Conservation (phyloP, 1,284 basidiomycete species). For the Trichosporon asahii region DNA sequence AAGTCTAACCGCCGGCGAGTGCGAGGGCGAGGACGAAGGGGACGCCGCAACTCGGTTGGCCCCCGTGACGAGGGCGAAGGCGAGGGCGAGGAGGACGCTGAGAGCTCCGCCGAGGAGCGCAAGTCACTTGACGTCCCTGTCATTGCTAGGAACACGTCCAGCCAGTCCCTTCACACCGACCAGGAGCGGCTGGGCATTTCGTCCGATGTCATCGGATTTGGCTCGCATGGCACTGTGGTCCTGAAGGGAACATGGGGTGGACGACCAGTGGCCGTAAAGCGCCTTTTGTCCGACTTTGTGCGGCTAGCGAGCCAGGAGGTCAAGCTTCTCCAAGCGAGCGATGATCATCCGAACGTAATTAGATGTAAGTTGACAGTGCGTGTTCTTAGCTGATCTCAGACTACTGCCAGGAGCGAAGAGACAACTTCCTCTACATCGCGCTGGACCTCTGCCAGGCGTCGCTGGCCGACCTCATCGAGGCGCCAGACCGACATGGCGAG, state of each 20-base stretch:
- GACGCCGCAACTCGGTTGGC: slow-evolving; percentile 31
- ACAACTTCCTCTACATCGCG: slow-evolving; percentile 94
- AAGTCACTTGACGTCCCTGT: slow-evolving; percentile 30
- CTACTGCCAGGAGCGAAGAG: slow-evolving; percentile 91
- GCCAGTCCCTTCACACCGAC: slow-evolving; percentile 35
- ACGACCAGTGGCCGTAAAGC: slow-evolving; percentile 93
- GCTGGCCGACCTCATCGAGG: slow-evolving; percentile 87
- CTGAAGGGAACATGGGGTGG: slow-evolving; percentile 91
- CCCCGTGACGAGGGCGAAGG: slow-evolving; percentile 58
- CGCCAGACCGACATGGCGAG: slow-evolving; percentile 60
- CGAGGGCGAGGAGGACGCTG: slow-evolving; percentile 50
- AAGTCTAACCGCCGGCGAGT: slow-evolving; percentile 35
- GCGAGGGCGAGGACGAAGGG: slow-evolving; percentile 42
- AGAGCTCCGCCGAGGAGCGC: slow-evolving; percentile 20
- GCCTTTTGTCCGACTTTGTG: slow-evolving; percentile 90
- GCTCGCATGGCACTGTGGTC: slow-evolving; percentile 94
- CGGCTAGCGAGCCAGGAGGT: slow-evolving; percentile 93
- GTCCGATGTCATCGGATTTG: slow-evolving; percentile 78
- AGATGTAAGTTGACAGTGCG: slow-evolving; percentile 57
- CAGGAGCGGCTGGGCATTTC: slow-evolving; percentile 61
- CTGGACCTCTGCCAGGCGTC: slow-evolving; percentile 94
- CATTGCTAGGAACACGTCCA: slow-evolving; percentile 40
- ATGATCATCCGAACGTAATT: slow-evolving; percentile 98
- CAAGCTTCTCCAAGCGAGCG: slow-evolving; percentile 87
- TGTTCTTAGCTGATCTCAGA: slow-evolving; percentile 50